A percentile compares a stretch with the other conserved stretches of the same genome.
These are phyloP conservation scores for Parachaetomium inaequale DNA, from an alignment of 495 filamentous ascomycete species.

Conservation along the genomic window DNA sequence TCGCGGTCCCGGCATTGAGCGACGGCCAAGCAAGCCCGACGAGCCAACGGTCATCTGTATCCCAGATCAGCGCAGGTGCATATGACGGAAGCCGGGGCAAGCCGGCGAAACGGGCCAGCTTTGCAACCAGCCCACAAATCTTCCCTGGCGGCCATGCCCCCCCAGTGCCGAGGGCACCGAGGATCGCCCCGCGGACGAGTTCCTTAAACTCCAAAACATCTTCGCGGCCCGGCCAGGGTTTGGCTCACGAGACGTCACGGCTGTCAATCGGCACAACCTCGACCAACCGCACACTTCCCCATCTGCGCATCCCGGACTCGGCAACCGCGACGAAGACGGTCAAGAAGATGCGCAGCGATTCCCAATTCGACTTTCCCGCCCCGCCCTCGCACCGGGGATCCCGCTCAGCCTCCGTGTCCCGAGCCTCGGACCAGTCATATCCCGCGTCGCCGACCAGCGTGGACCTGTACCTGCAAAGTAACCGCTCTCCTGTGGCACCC, in stretches of 20 bases:
- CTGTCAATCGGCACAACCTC: conserved; percentile 21
- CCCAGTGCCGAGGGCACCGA: conserved; percentile 9
- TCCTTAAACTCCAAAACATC: conserved; percentile 19
- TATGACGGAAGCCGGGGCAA: conserved; percentile 23
- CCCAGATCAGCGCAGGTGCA: conserved; percentile 15
- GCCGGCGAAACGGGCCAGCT: conserved; percentile 25
- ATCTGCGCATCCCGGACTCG: conserved; percentile 1
- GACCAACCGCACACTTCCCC: conserved; percentile 16
- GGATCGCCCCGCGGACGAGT: conserved; percentile 21
- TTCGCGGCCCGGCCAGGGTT: conserved; percentile 3
- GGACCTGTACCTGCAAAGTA: conserved; percentile 41
- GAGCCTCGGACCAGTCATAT: conserved; percentile 40
- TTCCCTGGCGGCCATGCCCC: conserved; percentile 21
- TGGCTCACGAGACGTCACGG: conserved; percentile 17
- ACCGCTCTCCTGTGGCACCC: conserved; percentile 13
- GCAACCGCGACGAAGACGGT: conserved; percentile 16
- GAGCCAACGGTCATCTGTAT: conserved; percentile 29
- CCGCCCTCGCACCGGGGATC: conserved; percentile 20
- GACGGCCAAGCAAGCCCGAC: conserved; percentile 32
- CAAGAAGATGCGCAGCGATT: conserved; percentile 11
- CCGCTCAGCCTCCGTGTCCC: conserved; percentile 15
- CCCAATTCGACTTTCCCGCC: conserved; percentile 29
- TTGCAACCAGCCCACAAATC: conserved; percentile 24
- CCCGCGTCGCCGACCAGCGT: conserved; percentile 47
- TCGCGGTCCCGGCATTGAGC: conserved; percentile 26